Percentiles rank a stretch among this genome's conserved stretches.
phyloP scores from a whole-genome alignment of 129 eudicot genomes.

The Chrysanthemum lavandulifolium region DNA sequence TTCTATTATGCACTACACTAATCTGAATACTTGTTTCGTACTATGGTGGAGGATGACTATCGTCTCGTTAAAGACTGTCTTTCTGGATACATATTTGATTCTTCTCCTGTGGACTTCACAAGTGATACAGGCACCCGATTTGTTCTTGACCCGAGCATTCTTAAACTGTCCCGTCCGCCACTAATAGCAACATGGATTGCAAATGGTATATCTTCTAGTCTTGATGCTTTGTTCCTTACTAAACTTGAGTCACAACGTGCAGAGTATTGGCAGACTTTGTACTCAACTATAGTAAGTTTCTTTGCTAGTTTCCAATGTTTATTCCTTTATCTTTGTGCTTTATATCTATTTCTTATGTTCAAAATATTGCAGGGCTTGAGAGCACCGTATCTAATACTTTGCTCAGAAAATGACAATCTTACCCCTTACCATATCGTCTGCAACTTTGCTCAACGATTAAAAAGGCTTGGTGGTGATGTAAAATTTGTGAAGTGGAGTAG shows the following conservation, averaged over 20 bases:
- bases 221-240: conserved; percentile 74
- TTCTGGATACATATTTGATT: conserved; percentile 84
- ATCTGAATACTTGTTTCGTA: conserved; percentile 17
- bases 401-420: conserved; percentile 89
- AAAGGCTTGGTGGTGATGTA: conserved; percentile 75
- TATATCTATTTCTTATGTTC: not conserved
- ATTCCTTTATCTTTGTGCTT: not conserved
- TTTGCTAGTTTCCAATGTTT: not conserved
- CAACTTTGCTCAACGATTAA: conserved; percentile 66
- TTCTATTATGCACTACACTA: not conserved
- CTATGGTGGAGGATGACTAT: conserved; percentile 53
- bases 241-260: conserved; percentile 88
- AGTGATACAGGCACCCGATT: conserved; percentile 77
- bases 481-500: conserved; percentile 78
- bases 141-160: conserved; percentile 66
- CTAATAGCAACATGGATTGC: conserved; percentile 66
- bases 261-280: conserved; percentile 94
- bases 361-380: conserved; percentile 49
- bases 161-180: conserved; percentile 70
- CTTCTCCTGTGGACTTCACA: conserved; percentile 79
- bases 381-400: conserved; percentile 84
- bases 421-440: conserved; percentile 61
- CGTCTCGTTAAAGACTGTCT: conserved; percentile 69
- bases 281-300: conserved; percentile 69
- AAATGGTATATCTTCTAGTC: conserved; percentile 50